Conservation (phyloP, 140 eudicot species). For the Erigeron philadelphicus region DNA sequence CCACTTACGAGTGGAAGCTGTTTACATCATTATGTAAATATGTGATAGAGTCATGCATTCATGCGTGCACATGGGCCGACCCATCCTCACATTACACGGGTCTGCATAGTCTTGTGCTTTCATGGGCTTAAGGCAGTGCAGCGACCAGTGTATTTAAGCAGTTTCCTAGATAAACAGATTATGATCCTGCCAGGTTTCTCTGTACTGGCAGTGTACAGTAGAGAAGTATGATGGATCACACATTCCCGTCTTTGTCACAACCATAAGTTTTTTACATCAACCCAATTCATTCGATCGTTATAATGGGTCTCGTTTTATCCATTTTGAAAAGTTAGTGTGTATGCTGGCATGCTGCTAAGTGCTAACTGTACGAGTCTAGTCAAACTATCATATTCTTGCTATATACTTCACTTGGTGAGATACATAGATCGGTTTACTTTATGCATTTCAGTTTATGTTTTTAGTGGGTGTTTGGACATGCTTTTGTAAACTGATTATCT, state of each 20-base stretch:
- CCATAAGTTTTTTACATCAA: background rate
- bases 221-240: slow-evolving; percentile 97
- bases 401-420: background rate
- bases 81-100: slow-evolving; percentile 28
- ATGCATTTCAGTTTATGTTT: too few relatives aligned
- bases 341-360: background rate
- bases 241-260: slow-evolving; percentile 16
- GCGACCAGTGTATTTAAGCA: slow-evolving; percentile 39
- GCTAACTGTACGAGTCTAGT: background rate
- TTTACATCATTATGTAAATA: background rate
- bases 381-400: background rate
- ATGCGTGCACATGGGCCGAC: slow-evolving; percentile 26
- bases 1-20: slow-evolving; percentile 47
- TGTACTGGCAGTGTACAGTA: slow-evolving; percentile 98
- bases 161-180: slow-evolving; percentile 66
- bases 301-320: background rate
- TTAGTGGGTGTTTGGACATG: too few relatives aligned
- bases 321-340: background rate
- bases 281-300: slow-evolving; percentile 1
- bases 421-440: too few relatives aligned
- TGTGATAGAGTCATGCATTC: background rate
- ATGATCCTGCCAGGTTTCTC: slow-evolving; percentile 99
- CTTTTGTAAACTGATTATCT: too few relatives aligned
- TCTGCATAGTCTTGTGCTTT: slow-evolving; percentile 28
- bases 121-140: slow-evolving; percentile 36